Percentiles rank a stretch among this genome's conserved stretches.
Conservation (phyloP, 2,329 filamentous ascomycete species). For the Fusarium robinianum region DNA sequence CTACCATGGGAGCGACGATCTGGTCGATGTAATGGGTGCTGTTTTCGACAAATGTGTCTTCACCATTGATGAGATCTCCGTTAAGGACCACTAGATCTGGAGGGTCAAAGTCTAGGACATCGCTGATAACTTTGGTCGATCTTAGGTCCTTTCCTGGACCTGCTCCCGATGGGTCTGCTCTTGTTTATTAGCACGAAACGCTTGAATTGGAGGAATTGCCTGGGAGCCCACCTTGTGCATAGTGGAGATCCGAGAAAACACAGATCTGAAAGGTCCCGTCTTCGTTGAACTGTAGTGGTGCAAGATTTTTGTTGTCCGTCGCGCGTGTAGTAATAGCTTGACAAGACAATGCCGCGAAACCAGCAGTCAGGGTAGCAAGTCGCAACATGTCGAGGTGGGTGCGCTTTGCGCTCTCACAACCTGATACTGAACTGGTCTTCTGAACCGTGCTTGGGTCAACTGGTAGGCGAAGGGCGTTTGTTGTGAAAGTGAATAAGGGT, state of each 20-base stretch:
- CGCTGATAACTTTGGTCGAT: constrained; percentile 42
- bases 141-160: constrained; percentile 45
- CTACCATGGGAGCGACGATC: constrained; percentile 60
- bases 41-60: constrained; percentile 59
- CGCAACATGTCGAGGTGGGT: constrained; percentile 21
- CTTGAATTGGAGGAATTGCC: neutral
- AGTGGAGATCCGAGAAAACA: constrained; percentile 28
- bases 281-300: constrained; percentile 18
- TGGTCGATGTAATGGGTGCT: constrained; percentile 58
- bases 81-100: constrained; percentile 68
- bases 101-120: constrained; percentile 39
- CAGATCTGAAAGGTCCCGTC: constrained; percentile 25
- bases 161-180: constrained; percentile 16
- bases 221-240: constrained; percentile 17
- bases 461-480: too few relatives aligned
- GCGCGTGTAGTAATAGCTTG: constrained; percentile 6
- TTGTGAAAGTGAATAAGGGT: too few relatives aligned
- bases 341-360: constrained; percentile 5
- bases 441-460: too few relatives aligned
- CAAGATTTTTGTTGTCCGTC: constrained; percentile 15
- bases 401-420: too few relatives aligned
- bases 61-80: constrained; percentile 70
- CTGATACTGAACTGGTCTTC: too few relatives aligned
- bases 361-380: constrained; percentile 5
- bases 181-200: constrained; percentile 1